Conservation (phyloP, 306 rosid genomes). For the Coriaria nepalensis region DNA sequence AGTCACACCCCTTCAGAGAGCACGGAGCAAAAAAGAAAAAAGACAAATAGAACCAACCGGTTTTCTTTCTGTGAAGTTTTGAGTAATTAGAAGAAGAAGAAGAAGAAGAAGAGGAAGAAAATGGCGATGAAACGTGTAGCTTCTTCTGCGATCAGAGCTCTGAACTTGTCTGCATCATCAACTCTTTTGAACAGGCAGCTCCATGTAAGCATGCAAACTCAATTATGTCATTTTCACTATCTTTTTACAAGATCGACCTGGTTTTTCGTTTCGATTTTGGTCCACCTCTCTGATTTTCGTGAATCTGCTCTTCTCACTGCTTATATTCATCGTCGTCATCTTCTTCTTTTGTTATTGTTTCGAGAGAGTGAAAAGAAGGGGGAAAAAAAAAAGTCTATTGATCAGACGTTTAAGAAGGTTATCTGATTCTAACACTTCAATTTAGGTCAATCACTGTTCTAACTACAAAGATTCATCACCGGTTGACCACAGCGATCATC, state of each 20-base stretch:
- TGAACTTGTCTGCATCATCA: constrained; percentile 21
- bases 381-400: no score
- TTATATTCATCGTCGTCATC: background rate
- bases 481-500: background rate
- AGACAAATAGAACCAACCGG: no score
- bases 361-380: no score
- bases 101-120: background rate
- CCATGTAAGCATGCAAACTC: constrained; percentile 25
- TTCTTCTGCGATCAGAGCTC: constrained; percentile 33
- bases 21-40: no score
- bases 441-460: no score
- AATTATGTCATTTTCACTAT: background rate
- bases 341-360: background rate
- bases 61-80: background rate
- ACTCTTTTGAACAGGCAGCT: constrained; percentile 26
- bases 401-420: no score
- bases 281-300: no score
- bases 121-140: constrained; percentile 51
- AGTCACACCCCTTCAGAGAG: no score
- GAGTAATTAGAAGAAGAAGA: no score
- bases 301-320: background rate
- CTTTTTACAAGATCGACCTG: background rate
- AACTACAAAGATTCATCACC: background rate
- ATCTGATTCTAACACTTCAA: no score
- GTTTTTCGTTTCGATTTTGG: background rate